phyloP scores from a whole-genome alignment of 352 stramenopile genomes.

The Globisporangium canariense region DNA sequence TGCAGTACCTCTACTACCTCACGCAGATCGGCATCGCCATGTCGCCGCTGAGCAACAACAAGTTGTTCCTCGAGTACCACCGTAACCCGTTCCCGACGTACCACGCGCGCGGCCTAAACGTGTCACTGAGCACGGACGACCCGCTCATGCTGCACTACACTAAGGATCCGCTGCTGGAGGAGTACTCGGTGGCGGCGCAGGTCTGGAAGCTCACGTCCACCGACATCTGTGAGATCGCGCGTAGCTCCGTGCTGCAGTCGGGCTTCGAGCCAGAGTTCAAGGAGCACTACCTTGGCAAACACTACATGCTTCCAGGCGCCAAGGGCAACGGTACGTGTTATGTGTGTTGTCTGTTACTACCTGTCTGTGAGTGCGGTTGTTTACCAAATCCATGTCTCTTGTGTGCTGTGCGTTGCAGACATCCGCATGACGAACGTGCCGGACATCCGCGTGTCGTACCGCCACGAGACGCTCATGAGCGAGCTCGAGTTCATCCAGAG shows the following conservation, averaged over 20 bases:
- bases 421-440: constrained; percentile 95
- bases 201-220: constrained; percentile 95
- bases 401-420: constrained; percentile 38
- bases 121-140: constrained; percentile 98
- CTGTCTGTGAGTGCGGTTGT: neutral
- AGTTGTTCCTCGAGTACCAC: constrained; percentile 94
- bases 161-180: constrained; percentile 97
- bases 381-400: constrained; percentile 19
- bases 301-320: constrained; percentile 80
- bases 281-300: constrained; percentile 93
- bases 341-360: neutral
- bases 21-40: constrained; percentile 95
- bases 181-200: constrained; percentile 91
- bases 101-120: constrained; percentile 96
- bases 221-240: constrained; percentile 98
- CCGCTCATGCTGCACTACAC: constrained; percentile 98
- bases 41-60: constrained; percentile 94
- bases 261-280: constrained; percentile 98
- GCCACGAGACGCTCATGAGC: constrained; percentile 75
- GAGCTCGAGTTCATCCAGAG: constrained; percentile 76
- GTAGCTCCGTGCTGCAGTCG: constrained; percentile 97
- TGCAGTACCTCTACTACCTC: constrained; percentile 99
- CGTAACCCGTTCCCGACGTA: constrained; percentile 95
- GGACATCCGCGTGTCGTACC: constrained; percentile 90
- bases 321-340: constrained; percentile 66